Base-by-base conservation (phyloP, 1,284 basidiomycete genomes). In the Pterulicium gracile region DNA sequence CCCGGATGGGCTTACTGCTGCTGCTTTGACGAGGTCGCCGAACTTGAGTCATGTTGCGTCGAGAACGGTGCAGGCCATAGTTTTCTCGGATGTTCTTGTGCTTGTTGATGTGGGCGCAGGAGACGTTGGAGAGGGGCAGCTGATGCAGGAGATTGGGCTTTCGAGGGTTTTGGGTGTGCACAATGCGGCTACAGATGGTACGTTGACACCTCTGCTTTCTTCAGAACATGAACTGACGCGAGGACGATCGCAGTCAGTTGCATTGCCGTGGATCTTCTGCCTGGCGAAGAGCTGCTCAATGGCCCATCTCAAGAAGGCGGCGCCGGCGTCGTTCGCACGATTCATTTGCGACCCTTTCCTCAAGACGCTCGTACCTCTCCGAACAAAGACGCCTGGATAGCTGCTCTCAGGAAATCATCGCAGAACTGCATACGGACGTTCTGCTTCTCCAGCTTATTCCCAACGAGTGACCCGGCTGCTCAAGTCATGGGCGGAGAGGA, bases 11-110 rank as follows among this genome's bases (percentile, higher is more conserved):
- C 35, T 36, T 41, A n/a, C 50, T 24, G 18, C 41, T 43, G 43
- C 43, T 46, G n/a, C n/a, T n/a, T 45, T 52, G 50, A 39, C 48
- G 50, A 19, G 44, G 53, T 49, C 23, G 7, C 27, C 7, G n/a
- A 32, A 7, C 27, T 32, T n/a, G 27, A 7, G 27, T 32, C 27
- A 10, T 32, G 27, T 32, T 10, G 10, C 39, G 10, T 19, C 39
- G 10, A n/a, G 18, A 10, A 10, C 54, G 47, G 58, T 76, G 2
- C 73, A 77, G 54, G 69, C 71, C 39, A 72, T 86, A 46, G 68
- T 88, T 4, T 87, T 89, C 58, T 77, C 77, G 32, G 86, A 89
- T 63, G 54, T 88, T 27, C 58, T 87, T 18, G 54, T 88, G 7
- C 22, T 56, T 87, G 17, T 68, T 72, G 14, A 61, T 61, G 7